Conservation (phyloP, 2,329 filamentous ascomycete genomes). For the Dryadomyces quercus-mongolicae region DNA sequence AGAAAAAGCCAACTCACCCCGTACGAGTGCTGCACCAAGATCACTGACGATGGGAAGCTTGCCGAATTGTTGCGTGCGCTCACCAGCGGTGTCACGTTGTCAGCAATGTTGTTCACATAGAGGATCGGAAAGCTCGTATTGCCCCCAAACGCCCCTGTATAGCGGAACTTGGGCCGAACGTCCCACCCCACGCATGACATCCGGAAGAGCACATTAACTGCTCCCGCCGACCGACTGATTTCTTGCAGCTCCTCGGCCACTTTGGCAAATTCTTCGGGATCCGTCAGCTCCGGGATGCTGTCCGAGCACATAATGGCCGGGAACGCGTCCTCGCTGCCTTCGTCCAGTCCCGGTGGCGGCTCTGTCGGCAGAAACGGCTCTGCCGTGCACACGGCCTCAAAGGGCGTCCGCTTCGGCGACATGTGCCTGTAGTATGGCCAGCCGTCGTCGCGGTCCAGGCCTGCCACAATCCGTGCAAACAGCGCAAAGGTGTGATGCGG, state of each 20-base stretch:
- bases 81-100: constrained; percentile 33
- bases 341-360: constrained; percentile 17
- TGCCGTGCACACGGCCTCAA: constrained; percentile 18
- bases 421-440: constrained; percentile 27
- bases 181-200: constrained; percentile 27
- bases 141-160: constrained; percentile 16
- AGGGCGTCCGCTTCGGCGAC: constrained; percentile 5
- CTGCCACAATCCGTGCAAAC: constrained; percentile 30
- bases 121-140: constrained; percentile 28
- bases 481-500: constrained; percentile 28
- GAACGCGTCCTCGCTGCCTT: constrained; percentile 28
- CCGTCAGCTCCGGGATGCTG: constrained; percentile 18
- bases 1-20: constrained; percentile 20
- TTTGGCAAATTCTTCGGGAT: constrained; percentile 21
- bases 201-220: constrained; percentile 28
- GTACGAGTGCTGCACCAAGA: constrained; percentile 37
- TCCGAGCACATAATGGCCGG: constrained; percentile 35
- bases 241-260: constrained; percentile 21
- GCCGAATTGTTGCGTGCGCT: constrained; percentile 18
- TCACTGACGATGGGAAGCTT: constrained; percentile 22
- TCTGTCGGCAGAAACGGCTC: constrained; percentile 19
- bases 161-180: constrained; percentile 27
- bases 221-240: constrained; percentile 30
- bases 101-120: constrained; percentile 28
- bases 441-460: constrained; percentile 31